Evolutionary conservation across 176 grass and related monocot species (phyloP).

Genomic region (Zea mays): DNA sequence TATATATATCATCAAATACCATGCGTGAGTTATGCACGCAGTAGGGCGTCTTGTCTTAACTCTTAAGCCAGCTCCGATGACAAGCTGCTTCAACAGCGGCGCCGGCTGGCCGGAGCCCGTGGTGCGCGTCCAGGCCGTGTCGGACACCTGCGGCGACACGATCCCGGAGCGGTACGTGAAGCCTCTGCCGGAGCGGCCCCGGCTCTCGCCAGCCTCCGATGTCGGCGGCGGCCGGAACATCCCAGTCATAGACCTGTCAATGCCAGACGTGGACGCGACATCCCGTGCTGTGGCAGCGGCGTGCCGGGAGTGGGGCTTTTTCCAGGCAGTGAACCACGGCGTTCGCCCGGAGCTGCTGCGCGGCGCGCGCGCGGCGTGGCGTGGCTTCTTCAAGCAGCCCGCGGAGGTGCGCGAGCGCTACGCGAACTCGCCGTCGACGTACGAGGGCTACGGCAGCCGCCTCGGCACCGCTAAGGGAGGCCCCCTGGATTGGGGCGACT

Average conservation of each 20-base stretch:
- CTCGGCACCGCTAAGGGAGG: slow-evolving; percentile 60
- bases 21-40: slow-evolving; percentile 9
- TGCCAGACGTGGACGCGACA: slow-evolving; percentile 36
- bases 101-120: slow-evolving; percentile 80
- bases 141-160: slow-evolving; percentile 49
- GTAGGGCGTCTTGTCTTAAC: background rate
- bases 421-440: slow-evolving; percentile 77
- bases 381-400: slow-evolving; percentile 61
- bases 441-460: slow-evolving; percentile 90
- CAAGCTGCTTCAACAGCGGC: slow-evolving; percentile 60
- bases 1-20: slow-evolving; percentile 31
- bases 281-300: slow-evolving; percentile 48
- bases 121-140: slow-evolving; percentile 68
- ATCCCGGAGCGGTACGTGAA: slow-evolving; percentile 77
- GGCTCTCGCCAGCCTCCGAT: background rate
- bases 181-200: slow-evolving; percentile 50
- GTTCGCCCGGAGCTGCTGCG: slow-evolving; percentile 50
- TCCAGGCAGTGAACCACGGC: slow-evolving; percentile 92
- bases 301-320: slow-evolving; percentile 76
- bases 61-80: slow-evolving; percentile 25
- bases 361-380: slow-evolving; percentile 48
- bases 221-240: slow-evolving; percentile 30
- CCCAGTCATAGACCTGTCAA: slow-evolving; percentile 68
- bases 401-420: slow-evolving; percentile 65
- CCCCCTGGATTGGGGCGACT: slow-evolving; percentile 81